Evolutionary conservation across 495 filamentous ascomycete genomes (phyloP), one percentile per base, ranked within the genome.

Genomic region (Echria macrotheca): DNA sequence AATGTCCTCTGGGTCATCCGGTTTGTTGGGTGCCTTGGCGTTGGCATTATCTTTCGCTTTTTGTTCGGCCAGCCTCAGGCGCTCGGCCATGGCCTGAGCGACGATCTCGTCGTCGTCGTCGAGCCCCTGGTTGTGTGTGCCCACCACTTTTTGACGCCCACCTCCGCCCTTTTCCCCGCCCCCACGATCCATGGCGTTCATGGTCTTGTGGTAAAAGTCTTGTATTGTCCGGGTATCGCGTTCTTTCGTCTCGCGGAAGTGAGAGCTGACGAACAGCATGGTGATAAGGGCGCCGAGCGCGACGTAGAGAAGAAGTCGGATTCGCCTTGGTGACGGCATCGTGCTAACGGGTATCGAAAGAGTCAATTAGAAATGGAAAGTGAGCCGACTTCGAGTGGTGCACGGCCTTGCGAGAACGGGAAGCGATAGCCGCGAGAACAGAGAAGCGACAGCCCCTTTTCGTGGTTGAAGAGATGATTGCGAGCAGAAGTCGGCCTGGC

Each of bases 291-390:
- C 65, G 47, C 76, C 70, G 47, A 87, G 55, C 42, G 81, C 66
- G 24, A 77, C 63, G 61, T 86, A 69, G 42, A 72, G 69, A 22
- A 85, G 61, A 29, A 81, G 64, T 45, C 80, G 81, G 33, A 87
- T 50, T 45, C 86, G 81, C 49, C 88, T 78, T 57, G 75, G 75
- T 1, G 86, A 87, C 57, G 82, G 79, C 87, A 94, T 91, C 35
- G 38, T 72, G 65, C 54, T 46, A 4, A 23, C 2, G 3, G 11
- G 36, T 38, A 8, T 3, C 3, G 12, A 14, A 2, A 14, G 17
- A 15, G 9, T 9, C 36, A 38, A 42, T 42, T 42, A 12, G 23
- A 1, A 23, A 19, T 12, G 23, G 1, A 23, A 23, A 6, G 12
- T 42, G 15, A 24, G 12, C n/a, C n/a, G n/a, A n/a, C n/a, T n/a